phyloP scores from a whole-genome alignment of 2,329 filamentous ascomycete species.

The Aureobasidium leucospermi region DNA sequence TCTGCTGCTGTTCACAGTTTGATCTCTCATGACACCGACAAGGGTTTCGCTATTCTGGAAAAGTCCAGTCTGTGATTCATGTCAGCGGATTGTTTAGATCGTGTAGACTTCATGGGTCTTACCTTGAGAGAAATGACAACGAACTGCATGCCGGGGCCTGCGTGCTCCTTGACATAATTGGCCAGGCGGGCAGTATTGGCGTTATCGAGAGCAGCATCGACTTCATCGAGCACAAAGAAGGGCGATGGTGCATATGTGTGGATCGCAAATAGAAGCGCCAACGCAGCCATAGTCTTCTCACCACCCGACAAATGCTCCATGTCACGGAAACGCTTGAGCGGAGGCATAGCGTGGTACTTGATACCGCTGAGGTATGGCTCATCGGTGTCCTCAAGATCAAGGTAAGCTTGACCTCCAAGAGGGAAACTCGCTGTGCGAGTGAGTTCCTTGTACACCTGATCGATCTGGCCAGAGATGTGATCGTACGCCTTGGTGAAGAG shows the following conservation, averaged over 20 bases:
- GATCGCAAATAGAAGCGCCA: conserved; percentile 93
- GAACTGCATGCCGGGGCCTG: conserved; percentile 96
- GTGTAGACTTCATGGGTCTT: not conserved
- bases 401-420: conserved; percentile 78
- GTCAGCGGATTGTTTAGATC: not conserved
- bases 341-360: conserved; percentile 98
- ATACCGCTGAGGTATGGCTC: conserved; percentile 93
- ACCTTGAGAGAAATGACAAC: conserved; percentile 90
- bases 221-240: conserved; percentile 97
- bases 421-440: conserved; percentile 87
- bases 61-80: conserved; percentile 54
- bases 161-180: conserved; percentile 90
- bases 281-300: conserved; percentile 96
- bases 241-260: conserved; percentile 93
- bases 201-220: conserved; percentile 96
- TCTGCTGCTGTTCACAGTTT: conserved; percentile 85
- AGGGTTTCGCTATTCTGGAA: conserved; percentile 96
- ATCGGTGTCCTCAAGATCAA: conserved; percentile 93
- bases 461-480: conserved; percentile 93
- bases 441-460: conserved; percentile 87
- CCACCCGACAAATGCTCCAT: conserved; percentile 98
- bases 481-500: conserved; percentile 92
- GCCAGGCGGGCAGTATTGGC: conserved; percentile 95
- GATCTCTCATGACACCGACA: conserved; percentile 92
- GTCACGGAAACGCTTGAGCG: conserved; percentile 94